phyloP scores from a whole-genome alignment of 2,329 filamentous ascomycete species.

The Diaporthe aspalathi region DNA sequence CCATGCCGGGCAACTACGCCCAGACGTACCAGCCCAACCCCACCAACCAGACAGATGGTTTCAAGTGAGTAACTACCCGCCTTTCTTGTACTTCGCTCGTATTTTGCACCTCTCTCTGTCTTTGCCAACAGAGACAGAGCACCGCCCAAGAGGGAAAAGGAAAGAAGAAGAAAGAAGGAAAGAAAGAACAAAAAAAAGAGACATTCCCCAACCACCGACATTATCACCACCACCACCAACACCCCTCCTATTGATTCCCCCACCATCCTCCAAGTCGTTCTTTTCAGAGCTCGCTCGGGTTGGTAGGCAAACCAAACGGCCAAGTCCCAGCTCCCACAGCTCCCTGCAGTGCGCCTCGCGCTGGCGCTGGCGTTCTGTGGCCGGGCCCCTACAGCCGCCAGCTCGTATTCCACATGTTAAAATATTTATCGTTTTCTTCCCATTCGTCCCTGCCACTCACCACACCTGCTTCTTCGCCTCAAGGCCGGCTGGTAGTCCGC shows the following conservation, averaged over 20 bases:
- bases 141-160: not conserved
- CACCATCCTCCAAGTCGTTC: not conserved
- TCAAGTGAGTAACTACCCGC: slow-evolving; percentile 66
- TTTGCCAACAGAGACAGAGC: not conserved
- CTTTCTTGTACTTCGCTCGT: slow-evolving; percentile 46
- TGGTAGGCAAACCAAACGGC: not conserved
- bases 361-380: not conserved
- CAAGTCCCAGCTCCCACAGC: slow-evolving; percentile 20
- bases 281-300: not conserved
- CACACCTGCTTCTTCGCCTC: not conserved
- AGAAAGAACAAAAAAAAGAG: too few species aligned
- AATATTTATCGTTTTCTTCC: not conserved
- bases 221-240: slow-evolving; percentile 2
- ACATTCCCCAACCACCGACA: slow-evolving; percentile 5
- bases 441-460: not conserved
- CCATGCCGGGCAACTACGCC: slow-evolving; percentile 51
- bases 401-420: slow-evolving; percentile 41
- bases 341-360: slow-evolving; percentile 1
- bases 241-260: slow-evolving; percentile 1
- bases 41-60: slow-evolving; percentile 65
- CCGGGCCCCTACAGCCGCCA: slow-evolving; percentile 34
- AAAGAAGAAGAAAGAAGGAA: too few species aligned
- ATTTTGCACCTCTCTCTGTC: slow-evolving; percentile 40
- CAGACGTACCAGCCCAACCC: slow-evolving; percentile 56
- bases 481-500: slow-evolving; percentile 8